Base-by-base conservation (phyloP, 768 basidiomycete genomes). In the Plicaturopsis crispa region DNA sequence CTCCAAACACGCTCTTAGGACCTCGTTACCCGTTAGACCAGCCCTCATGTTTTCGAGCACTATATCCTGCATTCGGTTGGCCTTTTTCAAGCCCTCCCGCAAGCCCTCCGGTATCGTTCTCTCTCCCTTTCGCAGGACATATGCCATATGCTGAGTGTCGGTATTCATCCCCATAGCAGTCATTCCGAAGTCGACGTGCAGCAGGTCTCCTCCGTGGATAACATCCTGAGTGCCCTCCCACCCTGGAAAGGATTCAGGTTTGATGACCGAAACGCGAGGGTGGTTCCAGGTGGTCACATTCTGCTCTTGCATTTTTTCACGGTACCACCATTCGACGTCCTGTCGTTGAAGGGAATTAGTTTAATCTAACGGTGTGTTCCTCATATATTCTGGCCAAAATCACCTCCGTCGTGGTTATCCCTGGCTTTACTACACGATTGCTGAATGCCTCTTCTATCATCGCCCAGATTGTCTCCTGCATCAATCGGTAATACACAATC, bases 271-370 rank as follows among this genome's bases (percentile, higher is more conserved):
- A 5, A 74, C 62, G n/a, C 72, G 57, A 4, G 73, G 70, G 36
- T 72, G 72, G 47, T 67, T 70, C 72, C 72, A 75, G 12, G 71
- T 76, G 11, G 64, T 60, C 14, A 69, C 57, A 46, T 70, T 69
- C 14, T 57, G 55, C 17, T 47, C 48, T 31, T 66, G 67, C 65
- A 74, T 73, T 46, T 67, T 66, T 41, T 72, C 70, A 23, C 69
- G 59, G 50, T 71, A 74, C 68, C 68, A 72, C 72, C 72, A 76
- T 39, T 64, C 62, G 13, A 76, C 47, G 46, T 76, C 73, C 69
- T 70, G 38, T 18, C 33, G 18, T n/a, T n/a, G 11, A n/a, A 6
- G 19, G 10, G 20, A 33, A n/a, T n/a, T n/a, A 22, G 16, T 36
- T 12, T 12, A 22, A 18, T 4, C 4, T 24, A 11, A 12, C 19